Percentiles rank a stretch among this genome's conserved stretches.
Conservation (phyloP, 495 filamentous ascomycete species). For the Friedmanniomyces endolithicus region DNA sequence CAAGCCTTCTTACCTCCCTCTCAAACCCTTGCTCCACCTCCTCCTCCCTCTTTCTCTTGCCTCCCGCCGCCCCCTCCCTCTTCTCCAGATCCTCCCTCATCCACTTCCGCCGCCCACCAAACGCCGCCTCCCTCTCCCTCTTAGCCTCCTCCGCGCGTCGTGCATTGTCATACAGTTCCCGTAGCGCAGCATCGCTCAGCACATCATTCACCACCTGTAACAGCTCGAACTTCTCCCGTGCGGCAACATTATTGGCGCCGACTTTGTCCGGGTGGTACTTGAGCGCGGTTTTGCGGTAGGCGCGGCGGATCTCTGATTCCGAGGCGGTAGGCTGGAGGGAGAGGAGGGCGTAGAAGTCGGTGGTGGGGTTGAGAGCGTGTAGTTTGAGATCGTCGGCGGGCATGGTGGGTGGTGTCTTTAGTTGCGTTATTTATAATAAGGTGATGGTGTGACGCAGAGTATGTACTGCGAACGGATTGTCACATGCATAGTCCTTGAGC, state of each 20-base stretch:
- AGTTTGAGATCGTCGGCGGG: conserved; percentile 13
- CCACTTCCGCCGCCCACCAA: conserved; percentile 52
- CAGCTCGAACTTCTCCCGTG: conserved; percentile 62
- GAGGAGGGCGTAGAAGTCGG: conserved; percentile 76
- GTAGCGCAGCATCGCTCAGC: conserved; percentile 47
- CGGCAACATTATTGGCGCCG: conserved; percentile 44
- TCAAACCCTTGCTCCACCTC: conserved; percentile 47
- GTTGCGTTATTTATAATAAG: too few relatives aligned
- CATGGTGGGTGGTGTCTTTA: background rate
- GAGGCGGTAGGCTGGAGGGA: conserved; percentile 50
- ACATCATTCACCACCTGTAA: conserved; percentile 62
- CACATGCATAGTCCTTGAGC: background rate
- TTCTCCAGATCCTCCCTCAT: conserved; percentile 69
- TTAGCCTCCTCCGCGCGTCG: conserved; percentile 49
- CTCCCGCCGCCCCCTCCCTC: conserved; percentile 41
- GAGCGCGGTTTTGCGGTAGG: conserved; percentile 77
- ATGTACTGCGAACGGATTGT: too few relatives aligned
- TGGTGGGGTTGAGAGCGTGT: background rate
- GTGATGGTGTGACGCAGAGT: background rate
- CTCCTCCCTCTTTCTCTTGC: conserved; percentile 33
- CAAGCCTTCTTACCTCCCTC: conserved; percentile 48
- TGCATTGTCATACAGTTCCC: conserved; percentile 57
- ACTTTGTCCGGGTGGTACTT: conserved; percentile 81
- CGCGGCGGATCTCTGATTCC: conserved; percentile 64
- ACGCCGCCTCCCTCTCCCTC: conserved; percentile 50